Evolutionary conservation across 306 rosid species (phyloP).

Genomic region (Purshia tridentata): DNA sequence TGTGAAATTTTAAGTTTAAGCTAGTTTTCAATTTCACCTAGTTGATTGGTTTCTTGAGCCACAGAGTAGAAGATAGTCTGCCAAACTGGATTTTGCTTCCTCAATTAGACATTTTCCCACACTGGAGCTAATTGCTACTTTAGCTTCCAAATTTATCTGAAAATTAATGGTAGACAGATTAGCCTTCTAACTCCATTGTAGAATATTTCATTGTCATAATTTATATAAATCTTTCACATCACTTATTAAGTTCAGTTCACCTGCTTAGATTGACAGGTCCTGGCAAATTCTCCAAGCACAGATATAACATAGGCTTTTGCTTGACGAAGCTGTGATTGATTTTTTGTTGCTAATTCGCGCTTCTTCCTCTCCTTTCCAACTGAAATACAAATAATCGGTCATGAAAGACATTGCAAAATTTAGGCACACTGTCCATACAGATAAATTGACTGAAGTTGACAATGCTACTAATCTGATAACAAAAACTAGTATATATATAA

Average conservation of each 20-base stretch:
- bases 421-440: background rate
- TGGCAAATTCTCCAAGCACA: conserved; percentile 80
- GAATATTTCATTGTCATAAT: background rate
- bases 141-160: conserved; percentile 89
- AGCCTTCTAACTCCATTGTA: background rate
- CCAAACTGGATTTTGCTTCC: conserved; percentile 66
- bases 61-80: conserved; percentile 71
- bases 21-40: conserved; percentile 47
- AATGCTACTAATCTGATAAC: background rate
- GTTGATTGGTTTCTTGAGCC: conserved; percentile 55
- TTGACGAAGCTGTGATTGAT: conserved; percentile 65
- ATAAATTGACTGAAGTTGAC: background rate
- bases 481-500: background rate
- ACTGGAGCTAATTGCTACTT: conserved; percentile 59
- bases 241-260: conserved; percentile 26
- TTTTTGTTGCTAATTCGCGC: conserved; percentile 31
- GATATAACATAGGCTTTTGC: conserved; percentile 88
- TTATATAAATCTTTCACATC: background rate
- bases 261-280: conserved; percentile 68
- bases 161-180: conserved; percentile 18
- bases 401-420: background rate
- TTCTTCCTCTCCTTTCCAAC: conserved; percentile 53
- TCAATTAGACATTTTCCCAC: conserved; percentile 58
- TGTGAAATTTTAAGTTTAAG: background rate
- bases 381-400: conserved; percentile 28